Evolutionary conservation across 495 filamentous ascomycete species (phyloP).

Genomic region (Aspergillus baeticus): DNA sequence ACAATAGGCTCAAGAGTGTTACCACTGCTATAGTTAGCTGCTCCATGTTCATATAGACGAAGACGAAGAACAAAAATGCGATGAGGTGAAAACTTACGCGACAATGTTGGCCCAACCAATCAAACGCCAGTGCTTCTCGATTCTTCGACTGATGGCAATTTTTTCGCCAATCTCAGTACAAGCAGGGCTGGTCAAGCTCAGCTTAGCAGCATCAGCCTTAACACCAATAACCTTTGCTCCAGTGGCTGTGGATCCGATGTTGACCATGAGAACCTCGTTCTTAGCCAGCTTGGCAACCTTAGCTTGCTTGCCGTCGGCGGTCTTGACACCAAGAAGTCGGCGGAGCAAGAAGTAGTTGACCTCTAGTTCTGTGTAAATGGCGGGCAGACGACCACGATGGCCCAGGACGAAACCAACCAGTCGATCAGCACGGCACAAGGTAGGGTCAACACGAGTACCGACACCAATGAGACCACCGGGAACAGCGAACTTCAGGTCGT

Average conservation of each 20-base stretch:
- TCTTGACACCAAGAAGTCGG: conserved; percentile 92
- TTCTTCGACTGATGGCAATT: conserved; percentile 91
- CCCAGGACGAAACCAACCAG: conserved; percentile 97
- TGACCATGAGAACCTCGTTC: conserved; percentile 98
- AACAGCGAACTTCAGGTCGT: conserved; percentile 95
- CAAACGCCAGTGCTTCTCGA: conserved; percentile 98
- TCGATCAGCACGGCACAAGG: conserved; percentile 96
- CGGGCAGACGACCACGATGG: conserved; percentile 83
- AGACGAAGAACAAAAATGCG: background rate
- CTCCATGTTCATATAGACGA: background rate
- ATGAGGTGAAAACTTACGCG: conserved; percentile 48
- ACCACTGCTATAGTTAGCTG: conserved; percentile 37
- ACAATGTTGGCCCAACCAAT: conserved; percentile 97
- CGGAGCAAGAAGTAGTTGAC: conserved; percentile 98
- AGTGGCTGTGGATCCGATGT: conserved; percentile 95
- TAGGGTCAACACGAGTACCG: conserved; percentile 94
- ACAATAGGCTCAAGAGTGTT: conserved; percentile 53
- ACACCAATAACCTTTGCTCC: conserved; percentile 94
- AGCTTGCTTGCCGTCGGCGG: conserved; percentile 96
- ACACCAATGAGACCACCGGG: conserved; percentile 97
- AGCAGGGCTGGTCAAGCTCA: conserved; percentile 81
- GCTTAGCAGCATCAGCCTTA: conserved; percentile 94
- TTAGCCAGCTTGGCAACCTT: conserved; percentile 97
- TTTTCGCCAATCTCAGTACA: conserved; percentile 96
- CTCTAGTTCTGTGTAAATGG: conserved; percentile 96